A percentile compares a stretch with the other conserved stretches of the same genome.
Conservation (phyloP, 306 rosid species). For the Quercus alba region DNA sequence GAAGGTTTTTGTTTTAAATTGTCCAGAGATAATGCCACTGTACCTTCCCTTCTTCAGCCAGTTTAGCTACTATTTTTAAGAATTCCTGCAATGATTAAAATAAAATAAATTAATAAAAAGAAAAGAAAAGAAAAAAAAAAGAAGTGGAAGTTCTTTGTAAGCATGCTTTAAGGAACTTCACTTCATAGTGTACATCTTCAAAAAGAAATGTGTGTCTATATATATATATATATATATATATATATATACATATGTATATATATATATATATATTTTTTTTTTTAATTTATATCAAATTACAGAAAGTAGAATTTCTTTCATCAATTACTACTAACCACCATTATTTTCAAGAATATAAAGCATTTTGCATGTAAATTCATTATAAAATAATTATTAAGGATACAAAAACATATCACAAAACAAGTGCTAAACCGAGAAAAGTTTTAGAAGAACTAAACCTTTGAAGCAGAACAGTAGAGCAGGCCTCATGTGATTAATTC, state of each 20-base stretch:
- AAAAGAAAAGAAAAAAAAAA: no score
- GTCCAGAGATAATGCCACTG: neutral
- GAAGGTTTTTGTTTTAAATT: slow-evolving; percentile 17
- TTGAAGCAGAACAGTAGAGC: neutral
- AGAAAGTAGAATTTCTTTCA: neutral
- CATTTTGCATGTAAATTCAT: neutral
- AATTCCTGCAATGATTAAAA: slow-evolving; percentile 58
- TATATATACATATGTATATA: no score
- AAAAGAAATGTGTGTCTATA: no score
- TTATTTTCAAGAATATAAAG: neutral
- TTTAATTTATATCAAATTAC: neutral
- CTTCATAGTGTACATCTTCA: neutral
- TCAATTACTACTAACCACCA: neutral
- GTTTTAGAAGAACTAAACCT: no score
- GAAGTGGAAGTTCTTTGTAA: neutral
- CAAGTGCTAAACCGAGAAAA: neutral
- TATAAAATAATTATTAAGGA: neutral
- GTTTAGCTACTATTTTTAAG: slow-evolving; percentile 78
- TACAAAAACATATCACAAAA: neutral
- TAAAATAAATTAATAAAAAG: neutral
- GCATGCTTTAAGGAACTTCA: neutral
- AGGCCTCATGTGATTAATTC: neutral
- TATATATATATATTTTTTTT: no score
- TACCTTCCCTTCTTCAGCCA: slow-evolving; percentile 98
- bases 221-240: no score